These are phyloP conservation scores for Ceratocystis alfenasii DNA, from an alignment of 2,329 filamentous ascomycete species.

Conservation along the genomic window DNA sequence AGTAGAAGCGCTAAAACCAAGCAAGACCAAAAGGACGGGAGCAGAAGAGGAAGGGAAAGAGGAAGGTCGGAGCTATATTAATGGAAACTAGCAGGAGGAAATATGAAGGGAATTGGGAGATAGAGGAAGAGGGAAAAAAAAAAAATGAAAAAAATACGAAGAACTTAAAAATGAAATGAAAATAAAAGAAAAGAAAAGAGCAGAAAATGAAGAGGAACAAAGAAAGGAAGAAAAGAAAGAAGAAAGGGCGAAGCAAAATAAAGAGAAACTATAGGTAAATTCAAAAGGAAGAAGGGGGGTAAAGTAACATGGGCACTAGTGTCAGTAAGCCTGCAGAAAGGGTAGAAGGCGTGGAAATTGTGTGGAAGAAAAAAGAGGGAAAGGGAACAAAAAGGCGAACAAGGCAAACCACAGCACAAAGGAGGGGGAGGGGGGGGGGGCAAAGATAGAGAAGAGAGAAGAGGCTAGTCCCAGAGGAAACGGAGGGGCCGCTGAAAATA, in stretches of 20 bases:
- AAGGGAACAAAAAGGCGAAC: conserved; percentile 3
- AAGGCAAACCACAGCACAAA: conserved; percentile 6
- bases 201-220: background rate
- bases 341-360: conserved; percentile 19
- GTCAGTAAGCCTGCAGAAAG: conserved; percentile 1
- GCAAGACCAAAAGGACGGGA: background rate
- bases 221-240: conserved; percentile 2
- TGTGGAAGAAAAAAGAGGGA: conserved; percentile 6
- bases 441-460: background rate
- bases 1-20: background rate
- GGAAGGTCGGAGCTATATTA: conserved; percentile 2
- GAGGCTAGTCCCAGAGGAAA: conserved; percentile 8
- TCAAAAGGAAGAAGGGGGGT: conserved; percentile 3
- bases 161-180: background rate
- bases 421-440: conserved; percentile 3
- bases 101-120: background rate
- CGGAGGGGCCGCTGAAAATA: conserved; percentile 17
- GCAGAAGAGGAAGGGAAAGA: background rate
- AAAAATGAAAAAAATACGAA: background rate
- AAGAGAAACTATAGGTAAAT: conserved; percentile 1
- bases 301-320: conserved; percentile 9
- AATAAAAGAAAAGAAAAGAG: background rate
- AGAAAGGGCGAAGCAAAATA: background rate
- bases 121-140: conserved; percentile 1
- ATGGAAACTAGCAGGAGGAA: background rate